phyloP scores from a whole-genome alignment of 805 yeast species.

The Pichia sporocuriosa region DNA sequence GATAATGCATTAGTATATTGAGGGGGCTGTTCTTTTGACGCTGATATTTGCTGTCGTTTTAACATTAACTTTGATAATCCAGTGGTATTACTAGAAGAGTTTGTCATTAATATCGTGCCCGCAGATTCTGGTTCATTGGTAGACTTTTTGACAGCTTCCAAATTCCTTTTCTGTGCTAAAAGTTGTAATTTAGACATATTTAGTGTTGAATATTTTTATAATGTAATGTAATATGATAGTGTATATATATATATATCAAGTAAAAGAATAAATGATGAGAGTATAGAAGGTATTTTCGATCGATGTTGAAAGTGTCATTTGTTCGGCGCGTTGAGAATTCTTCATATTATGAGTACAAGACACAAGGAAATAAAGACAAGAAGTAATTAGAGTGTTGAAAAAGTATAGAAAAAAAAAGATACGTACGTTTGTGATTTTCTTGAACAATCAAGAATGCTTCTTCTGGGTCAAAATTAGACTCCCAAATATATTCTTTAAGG shows the following conservation, averaged over 20 bases:
- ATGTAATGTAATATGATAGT: no score
- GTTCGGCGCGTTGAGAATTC: constrained; percentile 15
- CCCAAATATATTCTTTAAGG: constrained; percentile 14
- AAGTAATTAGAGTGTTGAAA: neutral
- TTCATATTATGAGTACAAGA: constrained; percentile 9
- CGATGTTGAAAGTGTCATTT: constrained; percentile 3
- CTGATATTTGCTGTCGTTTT: neutral
- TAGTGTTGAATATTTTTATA: no score
- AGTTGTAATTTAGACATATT: constrained; percentile 17
- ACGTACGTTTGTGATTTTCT: constrained; percentile 13
- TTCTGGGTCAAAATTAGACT: constrained; percentile 11
- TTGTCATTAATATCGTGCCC: no score
- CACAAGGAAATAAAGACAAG: neutral
- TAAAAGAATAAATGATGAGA: no score
- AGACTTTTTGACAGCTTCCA: no score
- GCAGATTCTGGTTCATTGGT: no score
- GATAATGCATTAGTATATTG: neutral
- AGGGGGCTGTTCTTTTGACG: neutral
- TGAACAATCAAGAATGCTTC: constrained; percentile 7
- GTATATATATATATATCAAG: no score
- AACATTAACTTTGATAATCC: constrained; percentile 4
- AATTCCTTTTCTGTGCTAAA: constrained; percentile 11
- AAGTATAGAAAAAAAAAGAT: neutral
- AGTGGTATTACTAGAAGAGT: neutral
- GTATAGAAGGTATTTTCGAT: no score